A percentile compares a stretch with the other conserved stretches of the same genome.
Evolutionary conservation across 305 asterid genomes (phyloP).

Genomic region (Fraxinus sp.): DNA sequence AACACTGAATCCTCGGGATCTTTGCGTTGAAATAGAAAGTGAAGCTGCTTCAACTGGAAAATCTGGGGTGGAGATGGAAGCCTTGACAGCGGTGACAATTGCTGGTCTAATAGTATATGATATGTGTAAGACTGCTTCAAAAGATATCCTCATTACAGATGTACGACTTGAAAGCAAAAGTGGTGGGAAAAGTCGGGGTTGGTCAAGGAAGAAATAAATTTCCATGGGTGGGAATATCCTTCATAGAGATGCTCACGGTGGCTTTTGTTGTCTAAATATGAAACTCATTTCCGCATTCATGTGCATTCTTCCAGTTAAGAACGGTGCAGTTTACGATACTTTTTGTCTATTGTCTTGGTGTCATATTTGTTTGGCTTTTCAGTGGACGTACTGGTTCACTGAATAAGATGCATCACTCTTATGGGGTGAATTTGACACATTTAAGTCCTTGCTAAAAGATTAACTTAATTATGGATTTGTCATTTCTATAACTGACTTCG

Average conservation of each 20-base stretch:
- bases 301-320: background rate
- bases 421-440: background rate
- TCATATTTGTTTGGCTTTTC: background rate
- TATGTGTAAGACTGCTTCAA: constrained; percentile 92
- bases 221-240: background rate
- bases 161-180: constrained; percentile 62
- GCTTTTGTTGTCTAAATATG: background rate
- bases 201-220: constrained; percentile 59
- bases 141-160: constrained; percentile 60
- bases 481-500: background rate
- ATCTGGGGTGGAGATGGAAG: constrained; percentile 97
- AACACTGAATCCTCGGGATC: constrained; percentile 47
- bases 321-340: background rate
- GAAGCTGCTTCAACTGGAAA: constrained; percentile 51
- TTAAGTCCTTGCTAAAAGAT: background rate
- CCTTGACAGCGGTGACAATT: constrained; percentile 67
- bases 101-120: constrained; percentile 87
- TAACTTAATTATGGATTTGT: background rate
- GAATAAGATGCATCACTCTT: background rate
- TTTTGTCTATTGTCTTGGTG: background rate
- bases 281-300: background rate
- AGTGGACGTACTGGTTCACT: background rate
- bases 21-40: constrained; percentile 64
- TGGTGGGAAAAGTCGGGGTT: constrained; percentile 87
- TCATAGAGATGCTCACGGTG: background rate